These are phyloP conservation scores for Myotisia sp. DNA, from an alignment of 2,329 filamentous ascomycete genomes.

Conservation along the genomic window DNA sequence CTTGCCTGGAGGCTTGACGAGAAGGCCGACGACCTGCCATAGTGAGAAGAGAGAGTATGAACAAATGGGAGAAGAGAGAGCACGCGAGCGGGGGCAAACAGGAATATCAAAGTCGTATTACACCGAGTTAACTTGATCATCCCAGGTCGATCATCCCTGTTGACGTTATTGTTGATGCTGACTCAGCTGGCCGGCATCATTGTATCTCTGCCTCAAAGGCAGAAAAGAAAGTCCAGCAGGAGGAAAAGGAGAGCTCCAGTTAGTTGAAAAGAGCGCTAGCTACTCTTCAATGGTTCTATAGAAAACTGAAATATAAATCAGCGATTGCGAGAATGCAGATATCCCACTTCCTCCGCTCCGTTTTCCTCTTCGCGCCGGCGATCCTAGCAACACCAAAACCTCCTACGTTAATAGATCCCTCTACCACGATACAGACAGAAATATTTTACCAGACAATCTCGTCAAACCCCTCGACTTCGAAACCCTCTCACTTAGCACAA, in stretches of 20 bases:
- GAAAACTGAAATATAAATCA: not conserved
- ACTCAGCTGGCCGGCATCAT: too few species aligned
- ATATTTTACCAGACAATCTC: conserved; percentile 27
- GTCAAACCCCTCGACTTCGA: conserved; percentile 14
- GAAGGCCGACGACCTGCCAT: conserved; percentile 18
- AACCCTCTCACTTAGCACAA: conserved; percentile 26
- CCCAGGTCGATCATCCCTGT: too few species aligned
- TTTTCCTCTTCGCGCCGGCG: conserved; percentile 12
- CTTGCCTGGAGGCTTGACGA: conserved; percentile 23
- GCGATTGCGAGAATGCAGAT: conserved; percentile 10
- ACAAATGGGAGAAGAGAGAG: too few species aligned
- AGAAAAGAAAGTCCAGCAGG: too few species aligned
- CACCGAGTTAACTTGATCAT: too few species aligned
- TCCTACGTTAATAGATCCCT: too few species aligned
- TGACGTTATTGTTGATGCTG: too few species aligned
- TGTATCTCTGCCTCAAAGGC: too few species aligned
- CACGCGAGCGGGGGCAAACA: conserved; percentile 2
- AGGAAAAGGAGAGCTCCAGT: too few species aligned
- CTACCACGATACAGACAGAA: conserved; percentile 17
- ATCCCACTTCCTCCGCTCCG: conserved; percentile 8
- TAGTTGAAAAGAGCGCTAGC: too few species aligned
- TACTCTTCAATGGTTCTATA: too few species aligned
- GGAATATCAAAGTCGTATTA: too few species aligned
- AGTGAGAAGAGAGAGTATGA: conserved; percentile 5
- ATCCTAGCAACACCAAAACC: conserved; percentile 13